phyloP scores from a whole-genome alignment of 805 yeast genomes.

The Sporopachydermia quercuum region DNA sequence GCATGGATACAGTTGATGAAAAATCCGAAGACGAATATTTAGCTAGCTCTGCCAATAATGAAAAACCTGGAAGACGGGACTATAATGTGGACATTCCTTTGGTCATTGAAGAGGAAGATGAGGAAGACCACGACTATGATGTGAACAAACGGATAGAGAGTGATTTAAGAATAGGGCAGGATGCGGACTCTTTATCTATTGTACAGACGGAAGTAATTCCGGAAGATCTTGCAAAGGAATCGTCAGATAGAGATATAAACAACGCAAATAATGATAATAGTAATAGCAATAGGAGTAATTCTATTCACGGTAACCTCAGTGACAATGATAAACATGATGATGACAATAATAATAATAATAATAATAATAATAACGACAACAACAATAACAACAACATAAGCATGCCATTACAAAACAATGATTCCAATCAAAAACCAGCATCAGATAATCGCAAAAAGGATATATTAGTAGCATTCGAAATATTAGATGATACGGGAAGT shows the following conservation, averaged over 20 bases:
- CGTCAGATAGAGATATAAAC: slow-evolving; percentile 2
- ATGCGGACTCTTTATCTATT: too few species aligned
- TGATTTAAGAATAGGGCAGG: slow-evolving; percentile 9
- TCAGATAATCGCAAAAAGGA: too few species aligned
- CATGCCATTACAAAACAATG: too few species aligned
- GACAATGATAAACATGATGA: slow-evolving; percentile 1
- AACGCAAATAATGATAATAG: slow-evolving; percentile 3
- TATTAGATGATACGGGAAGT: neutral
- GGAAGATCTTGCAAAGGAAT: slow-evolving; percentile 3
- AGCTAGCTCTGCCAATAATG: neutral
- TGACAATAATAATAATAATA: neutral
- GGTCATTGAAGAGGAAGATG: slow-evolving; percentile 6
- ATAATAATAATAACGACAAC: neutral
- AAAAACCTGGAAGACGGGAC: neutral
- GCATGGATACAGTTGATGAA: too few species aligned
- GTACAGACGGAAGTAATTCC: slow-evolving; percentile 14
- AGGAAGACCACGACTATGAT: slow-evolving; percentile 4
- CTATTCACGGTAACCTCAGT: neutral
- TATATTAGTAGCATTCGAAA: neutral
- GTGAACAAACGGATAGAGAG: slow-evolving; percentile 6
- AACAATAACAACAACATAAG: neutral
- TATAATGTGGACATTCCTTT: neutral
- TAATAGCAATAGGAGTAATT: slow-evolving; percentile 2
- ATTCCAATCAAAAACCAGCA: too few species aligned
- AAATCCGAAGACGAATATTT: neutral